Evolutionary conservation across 805 yeast species (phyloP).

Genomic region (Cyberlindnera americana): DNA sequence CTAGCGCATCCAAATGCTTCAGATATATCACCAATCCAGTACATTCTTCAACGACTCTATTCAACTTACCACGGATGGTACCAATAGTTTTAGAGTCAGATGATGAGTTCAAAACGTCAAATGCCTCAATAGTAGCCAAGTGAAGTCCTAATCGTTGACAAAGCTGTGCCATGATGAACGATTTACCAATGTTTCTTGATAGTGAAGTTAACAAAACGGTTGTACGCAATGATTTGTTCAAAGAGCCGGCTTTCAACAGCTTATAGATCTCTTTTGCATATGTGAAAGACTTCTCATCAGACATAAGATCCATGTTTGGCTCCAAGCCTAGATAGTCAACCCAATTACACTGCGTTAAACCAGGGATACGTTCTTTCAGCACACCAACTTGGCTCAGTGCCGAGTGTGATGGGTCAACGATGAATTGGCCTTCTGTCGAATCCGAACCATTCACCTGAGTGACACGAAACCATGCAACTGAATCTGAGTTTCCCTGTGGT

Average conservation of each 20-base stretch:
- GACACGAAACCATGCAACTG: conserved; percentile 83
- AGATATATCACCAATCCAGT: conserved; percentile 51
- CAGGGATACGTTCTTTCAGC: conserved; percentile 34
- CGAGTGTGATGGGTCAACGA: conserved; percentile 66
- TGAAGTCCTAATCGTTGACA: conserved; percentile 62
- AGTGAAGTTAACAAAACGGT: conserved; percentile 65
- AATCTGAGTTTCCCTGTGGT: conserved; percentile 63
- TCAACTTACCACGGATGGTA: conserved; percentile 68
- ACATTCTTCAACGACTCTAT: conserved; percentile 48
- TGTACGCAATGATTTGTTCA: conserved; percentile 45
- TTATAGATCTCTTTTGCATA: conserved; percentile 51
- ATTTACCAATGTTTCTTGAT: conserved; percentile 76
- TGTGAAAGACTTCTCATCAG: conserved; percentile 31
- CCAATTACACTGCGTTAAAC: conserved; percentile 35
- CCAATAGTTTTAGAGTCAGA: conserved; percentile 81
- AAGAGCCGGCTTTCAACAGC: conserved; percentile 50
- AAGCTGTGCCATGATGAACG: conserved; percentile 53
- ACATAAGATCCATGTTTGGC: conserved; percentile 34
- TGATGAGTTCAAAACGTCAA: conserved; percentile 61
- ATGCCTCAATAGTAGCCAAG: conserved; percentile 64
- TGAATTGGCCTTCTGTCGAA: conserved; percentile 36
- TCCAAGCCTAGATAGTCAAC: conserved; percentile 43
- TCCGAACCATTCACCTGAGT: conserved; percentile 41
- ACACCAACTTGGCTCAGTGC: conserved; percentile 67
- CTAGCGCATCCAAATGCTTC: conserved; percentile 74